These are phyloP conservation scores for Testicularia cyperi DNA, from an alignment of 1,284 basidiomycete species.

Conservation along the genomic window DNA sequence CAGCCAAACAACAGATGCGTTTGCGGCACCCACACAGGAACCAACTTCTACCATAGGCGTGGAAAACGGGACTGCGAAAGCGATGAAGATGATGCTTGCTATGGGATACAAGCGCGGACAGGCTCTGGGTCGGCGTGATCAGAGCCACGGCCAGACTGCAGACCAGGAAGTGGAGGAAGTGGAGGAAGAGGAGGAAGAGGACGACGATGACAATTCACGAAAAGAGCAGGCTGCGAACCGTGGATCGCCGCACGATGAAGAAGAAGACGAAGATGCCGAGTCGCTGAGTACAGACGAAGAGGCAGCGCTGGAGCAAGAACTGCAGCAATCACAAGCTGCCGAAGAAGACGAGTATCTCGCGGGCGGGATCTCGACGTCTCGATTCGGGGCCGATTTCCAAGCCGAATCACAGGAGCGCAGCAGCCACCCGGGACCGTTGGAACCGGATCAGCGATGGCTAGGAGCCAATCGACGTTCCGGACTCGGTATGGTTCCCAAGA, in stretches of 20 bases:
- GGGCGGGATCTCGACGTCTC: conserved; percentile 3
- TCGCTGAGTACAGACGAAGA: conserved; percentile 20
- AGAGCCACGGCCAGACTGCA: background rate
- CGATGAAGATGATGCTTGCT: conserved; percentile 46
- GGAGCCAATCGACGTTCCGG: conserved; percentile 10
- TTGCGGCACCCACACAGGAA: no score
- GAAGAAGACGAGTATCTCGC: conserved; percentile 28
- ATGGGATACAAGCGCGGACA: conserved; percentile 42
- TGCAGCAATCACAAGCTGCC: conserved; percentile 1
- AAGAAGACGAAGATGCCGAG: conserved; percentile 1
- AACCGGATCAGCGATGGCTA: conserved; percentile 43
- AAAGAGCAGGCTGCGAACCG: background rate
- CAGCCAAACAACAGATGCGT: no score
- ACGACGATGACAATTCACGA: background rate
- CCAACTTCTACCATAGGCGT: no score
- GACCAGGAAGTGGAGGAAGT: conserved; percentile 8
- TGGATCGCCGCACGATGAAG: background rate
- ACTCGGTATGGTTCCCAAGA: conserved; percentile 20
- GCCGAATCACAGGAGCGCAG: background rate
- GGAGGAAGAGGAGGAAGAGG: conserved; percentile 9
- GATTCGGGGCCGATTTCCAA: background rate
- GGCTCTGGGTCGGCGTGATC: conserved; percentile 21
- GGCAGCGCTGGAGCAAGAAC: background rate
- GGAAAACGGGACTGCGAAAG: conserved; percentile 26
- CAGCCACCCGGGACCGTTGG: conserved; percentile 10